phyloP scores from a whole-genome alignment of 257 asterid genomes.

The Petrea volubilis region DNA sequence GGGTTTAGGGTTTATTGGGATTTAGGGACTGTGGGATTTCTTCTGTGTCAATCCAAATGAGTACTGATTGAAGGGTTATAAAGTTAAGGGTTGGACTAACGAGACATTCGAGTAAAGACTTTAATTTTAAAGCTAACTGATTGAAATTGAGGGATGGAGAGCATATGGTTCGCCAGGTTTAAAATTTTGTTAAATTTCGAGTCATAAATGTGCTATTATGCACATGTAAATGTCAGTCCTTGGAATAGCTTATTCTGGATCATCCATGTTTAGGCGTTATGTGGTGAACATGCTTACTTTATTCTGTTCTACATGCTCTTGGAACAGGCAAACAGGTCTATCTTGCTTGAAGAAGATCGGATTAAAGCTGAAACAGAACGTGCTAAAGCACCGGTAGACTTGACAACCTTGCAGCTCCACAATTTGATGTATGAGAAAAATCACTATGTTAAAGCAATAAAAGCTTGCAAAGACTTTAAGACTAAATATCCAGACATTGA shows the following conservation, averaged over 20 bases:
- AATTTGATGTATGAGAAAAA: conserved; percentile 94
- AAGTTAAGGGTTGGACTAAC: background rate
- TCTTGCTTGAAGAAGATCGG: conserved; percentile 91
- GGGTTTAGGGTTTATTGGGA: conserved; percentile 30
- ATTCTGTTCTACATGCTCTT: conserved; percentile 17
- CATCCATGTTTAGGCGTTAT: background rate
- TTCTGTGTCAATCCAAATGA: background rate
- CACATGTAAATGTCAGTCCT: background rate
- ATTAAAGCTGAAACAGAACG: conserved; percentile 87
- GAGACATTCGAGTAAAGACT: background rate
- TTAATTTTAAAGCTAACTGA: background rate
- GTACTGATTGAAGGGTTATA: background rate
- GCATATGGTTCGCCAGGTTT: background rate
- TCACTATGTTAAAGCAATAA: conserved; percentile 93
- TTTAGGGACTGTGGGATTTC: conserved; percentile 11
- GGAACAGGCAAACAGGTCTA: conserved; percentile 88
- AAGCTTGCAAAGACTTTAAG: conserved; percentile 94
- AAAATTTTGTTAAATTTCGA: background rate
- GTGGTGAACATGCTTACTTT: background rate
- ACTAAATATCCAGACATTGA: conserved; percentile 88
- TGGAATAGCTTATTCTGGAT: conserved; percentile 1
- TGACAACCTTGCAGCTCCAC: conserved; percentile 93
- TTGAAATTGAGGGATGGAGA: conserved; percentile 5
- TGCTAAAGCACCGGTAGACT: conserved; percentile 85
- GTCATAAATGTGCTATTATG: background rate